A percentile compares a stretch with the other conserved stretches of the same genome.
Evolutionary conservation across 169 alveolate species (phyloP).

Genomic region (Eimeria zaria): DNA sequence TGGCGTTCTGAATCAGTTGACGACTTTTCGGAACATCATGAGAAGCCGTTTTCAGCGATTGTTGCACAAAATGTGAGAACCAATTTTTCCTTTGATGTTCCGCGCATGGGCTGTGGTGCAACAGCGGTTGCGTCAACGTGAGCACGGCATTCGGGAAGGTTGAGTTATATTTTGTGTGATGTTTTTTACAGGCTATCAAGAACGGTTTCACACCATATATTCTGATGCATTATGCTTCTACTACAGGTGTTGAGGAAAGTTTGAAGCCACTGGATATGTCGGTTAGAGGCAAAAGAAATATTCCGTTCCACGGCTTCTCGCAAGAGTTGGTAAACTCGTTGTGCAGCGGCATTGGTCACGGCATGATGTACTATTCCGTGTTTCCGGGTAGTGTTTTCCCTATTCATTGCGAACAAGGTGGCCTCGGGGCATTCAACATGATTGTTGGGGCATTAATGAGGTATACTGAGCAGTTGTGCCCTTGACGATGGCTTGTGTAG

Average conservation of each 20-base stretch:
- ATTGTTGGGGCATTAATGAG: too few species aligned
- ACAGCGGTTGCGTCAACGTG: background rate
- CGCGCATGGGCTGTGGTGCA: background rate
- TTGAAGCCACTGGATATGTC: background rate
- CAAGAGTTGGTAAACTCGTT: background rate
- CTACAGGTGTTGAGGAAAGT: background rate
- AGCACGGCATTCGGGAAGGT: background rate
- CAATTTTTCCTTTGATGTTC: background rate
- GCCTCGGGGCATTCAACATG: conserved; percentile 19
- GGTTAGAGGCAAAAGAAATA: background rate
- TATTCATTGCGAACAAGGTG: conserved; percentile 52
- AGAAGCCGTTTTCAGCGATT: conserved; percentile 3
- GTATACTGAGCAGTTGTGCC: too few species aligned
- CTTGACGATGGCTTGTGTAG: too few species aligned
- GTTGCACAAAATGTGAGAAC: conserved; percentile 4
- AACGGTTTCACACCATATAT: conserved; percentile 20
- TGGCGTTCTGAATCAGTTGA: conserved; percentile 55
- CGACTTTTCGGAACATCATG: conserved; percentile 32
- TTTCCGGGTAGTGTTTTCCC: conserved; percentile 29
- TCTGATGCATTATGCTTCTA: background rate
- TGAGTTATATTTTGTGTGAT: background rate
- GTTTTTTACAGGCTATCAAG: conserved; percentile 8
- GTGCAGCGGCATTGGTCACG: background rate
- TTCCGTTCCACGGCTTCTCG: background rate
- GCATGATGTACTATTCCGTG: conserved; percentile 2